phyloP scores from a whole-genome alignment of 2,329 filamentous ascomycete species.

The Penicillium sp. region DNA sequence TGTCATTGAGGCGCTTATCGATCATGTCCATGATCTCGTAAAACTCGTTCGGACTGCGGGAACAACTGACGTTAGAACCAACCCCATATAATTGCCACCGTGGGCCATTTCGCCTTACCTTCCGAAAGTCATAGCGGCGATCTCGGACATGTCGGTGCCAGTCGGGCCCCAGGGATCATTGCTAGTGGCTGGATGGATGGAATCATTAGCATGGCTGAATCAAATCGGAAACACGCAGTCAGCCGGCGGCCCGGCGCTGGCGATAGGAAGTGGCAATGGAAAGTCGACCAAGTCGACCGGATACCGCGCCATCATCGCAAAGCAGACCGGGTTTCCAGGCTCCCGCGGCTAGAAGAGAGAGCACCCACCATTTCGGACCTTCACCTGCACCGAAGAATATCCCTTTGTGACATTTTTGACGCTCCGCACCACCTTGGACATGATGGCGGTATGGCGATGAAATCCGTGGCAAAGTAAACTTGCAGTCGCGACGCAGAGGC shows the following conservation, averaged over 20 bases:
- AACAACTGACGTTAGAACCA: conserved; percentile 8
- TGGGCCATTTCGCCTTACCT: conserved; percentile 57
- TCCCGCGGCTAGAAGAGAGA: not conserved
- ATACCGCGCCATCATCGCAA: not conserved
- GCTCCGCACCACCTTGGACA: conserved; percentile 96
- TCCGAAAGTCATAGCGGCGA: conserved; percentile 95
- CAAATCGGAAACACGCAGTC: conserved; percentile 1
- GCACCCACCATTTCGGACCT: conserved; percentile 92
- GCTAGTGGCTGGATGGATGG: conserved; percentile 68
- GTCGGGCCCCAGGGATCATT: conserved; percentile 99
- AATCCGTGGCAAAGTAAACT: conserved; percentile 7
- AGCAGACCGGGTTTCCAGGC: not conserved
- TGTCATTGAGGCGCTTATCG: conserved; percentile 96
- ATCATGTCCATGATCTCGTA: conserved; percentile 99
- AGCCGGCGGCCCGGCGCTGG: conserved; percentile 1
- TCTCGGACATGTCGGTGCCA: conserved; percentile 97
- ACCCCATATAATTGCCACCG: not conserved
- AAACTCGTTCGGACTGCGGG: conserved; percentile 79
- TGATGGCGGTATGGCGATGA: conserved; percentile 39
- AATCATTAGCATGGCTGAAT: conserved; percentile 11
- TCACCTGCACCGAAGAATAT: conserved; percentile 93
- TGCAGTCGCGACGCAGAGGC: conserved; percentile 5
- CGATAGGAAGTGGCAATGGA: conserved; percentile 4
- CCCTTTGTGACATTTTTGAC: conserved; percentile 99
- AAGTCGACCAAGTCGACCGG: conserved; percentile 3